phyloP scores from a whole-genome alignment of 352 stramenopile species.

The Pythium brachiatum region DNA sequence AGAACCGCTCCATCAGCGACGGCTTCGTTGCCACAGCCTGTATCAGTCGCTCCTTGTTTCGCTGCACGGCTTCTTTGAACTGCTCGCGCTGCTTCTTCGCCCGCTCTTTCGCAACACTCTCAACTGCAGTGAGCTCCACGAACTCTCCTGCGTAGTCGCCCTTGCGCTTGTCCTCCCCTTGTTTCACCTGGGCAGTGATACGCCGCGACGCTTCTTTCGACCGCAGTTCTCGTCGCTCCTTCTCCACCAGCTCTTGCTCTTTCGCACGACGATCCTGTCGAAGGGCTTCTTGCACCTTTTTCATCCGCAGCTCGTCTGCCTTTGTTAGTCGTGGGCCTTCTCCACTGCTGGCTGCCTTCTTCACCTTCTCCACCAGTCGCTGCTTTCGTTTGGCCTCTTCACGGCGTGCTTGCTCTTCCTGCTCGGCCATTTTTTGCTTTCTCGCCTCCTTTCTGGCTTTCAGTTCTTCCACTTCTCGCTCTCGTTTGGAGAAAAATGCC shows the following conservation, averaged over 20 bases:
- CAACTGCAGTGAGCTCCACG: constrained; percentile 41
- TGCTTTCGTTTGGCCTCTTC: constrained; percentile 32
- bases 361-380: constrained; percentile 32
- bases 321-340: constrained; percentile 38
- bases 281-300: constrained; percentile 39
- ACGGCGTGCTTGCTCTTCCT: constrained; percentile 35
- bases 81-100: constrained; percentile 55
- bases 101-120: constrained; percentile 46
- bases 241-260: constrained; percentile 28
- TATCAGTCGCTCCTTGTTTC: constrained; percentile 61
- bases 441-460: constrained; percentile 48
- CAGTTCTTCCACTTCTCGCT: constrained; percentile 37
- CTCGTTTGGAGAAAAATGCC: constrained; percentile 53
- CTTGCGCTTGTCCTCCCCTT: constrained; percentile 43
- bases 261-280: constrained; percentile 38
- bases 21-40: constrained; percentile 44
- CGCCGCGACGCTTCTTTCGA: constrained; percentile 48
- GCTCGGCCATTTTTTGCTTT: constrained; percentile 34
- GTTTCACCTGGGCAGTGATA: constrained; percentile 54
- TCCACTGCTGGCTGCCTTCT: constrained; percentile 12
- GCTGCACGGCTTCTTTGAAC: constrained; percentile 57
- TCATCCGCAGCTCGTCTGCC: constrained; percentile 48
- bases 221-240: constrained; percentile 30
- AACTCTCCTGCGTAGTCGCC: constrained; percentile 47
- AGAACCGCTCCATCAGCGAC: constrained; percentile 77